Evolutionary conservation across 1,284 basidiomycete genomes (phyloP), one percentile per base, ranked within the genome.

Genomic region (Pseudozyma hubeiensis): DNA sequence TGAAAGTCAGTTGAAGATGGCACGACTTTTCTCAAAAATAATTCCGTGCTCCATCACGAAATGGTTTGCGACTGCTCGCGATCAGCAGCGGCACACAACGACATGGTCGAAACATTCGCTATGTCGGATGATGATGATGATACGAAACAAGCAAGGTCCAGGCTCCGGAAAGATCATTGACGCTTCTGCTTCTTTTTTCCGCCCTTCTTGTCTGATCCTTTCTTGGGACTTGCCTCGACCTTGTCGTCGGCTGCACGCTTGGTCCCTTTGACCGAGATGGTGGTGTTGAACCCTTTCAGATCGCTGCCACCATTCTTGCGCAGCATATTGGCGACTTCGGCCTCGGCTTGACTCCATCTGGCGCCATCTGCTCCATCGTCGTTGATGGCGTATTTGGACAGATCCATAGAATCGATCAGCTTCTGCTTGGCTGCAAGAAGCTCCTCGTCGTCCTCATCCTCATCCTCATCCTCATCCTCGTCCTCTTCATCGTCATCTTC

Each of bases 291-390:
- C 9, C 68, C 72, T 30, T 57, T 55, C n/a, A 70, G 61, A n/a
- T 71, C 48, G 24, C 57, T 64, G 17, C 68, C 60, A n/a, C 64
- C 73, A 43, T 65, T 62, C 47, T 73, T 68, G n/a, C 53, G 46
- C 11, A 77, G 52, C 65, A 75, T 69, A 41, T 58, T 59, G 54
- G 71, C 74, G 7, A 81, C 78, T 35, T 79, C 77, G 17, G 62
- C 71, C 53, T 83, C 81, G 2, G 81, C 81, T 60, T 79, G 77
- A n/a, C 53, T 53, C 81, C 81, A 83, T 39, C 75, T 73, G 41
- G 46, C 39, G 10, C 47, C 61, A 33, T 59, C 64, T 4, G 34
- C 48, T 7, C 24, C 67, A 31, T 51, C 52, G 39, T 77, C 69
- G 52, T 65, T 53, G 46, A 83, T 79, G 14, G 70, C 61, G 44